Conservation (phyloP, 805 yeast species). For the Zygosaccharomyces bisporus region DNA sequence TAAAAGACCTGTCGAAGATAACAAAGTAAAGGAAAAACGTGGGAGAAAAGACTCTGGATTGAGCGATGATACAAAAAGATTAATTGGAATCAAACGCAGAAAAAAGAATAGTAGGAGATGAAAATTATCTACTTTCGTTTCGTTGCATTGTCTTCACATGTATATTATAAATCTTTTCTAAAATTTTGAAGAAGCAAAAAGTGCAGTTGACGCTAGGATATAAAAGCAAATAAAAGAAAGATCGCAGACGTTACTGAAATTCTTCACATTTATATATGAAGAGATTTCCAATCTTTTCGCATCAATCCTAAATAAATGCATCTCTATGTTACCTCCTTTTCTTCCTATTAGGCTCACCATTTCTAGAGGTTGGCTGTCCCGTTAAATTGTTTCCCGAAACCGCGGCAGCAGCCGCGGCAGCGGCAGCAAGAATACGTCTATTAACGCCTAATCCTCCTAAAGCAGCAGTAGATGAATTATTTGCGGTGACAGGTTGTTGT, state of each 20-base stretch:
- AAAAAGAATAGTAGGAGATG: slow-evolving; percentile 47
- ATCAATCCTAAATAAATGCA: background rate
- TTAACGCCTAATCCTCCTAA: slow-evolving; percentile 36
- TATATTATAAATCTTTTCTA: slow-evolving; percentile 4
- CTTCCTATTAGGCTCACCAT: slow-evolving; percentile 29
- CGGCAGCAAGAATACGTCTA: slow-evolving; percentile 37
- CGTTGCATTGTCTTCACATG: background rate
- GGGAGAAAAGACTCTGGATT: slow-evolving; percentile 37
- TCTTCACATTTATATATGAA: too few relatives aligned
- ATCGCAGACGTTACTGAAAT: too few relatives aligned
- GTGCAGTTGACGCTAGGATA: background rate
- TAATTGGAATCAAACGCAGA: slow-evolving; percentile 68
- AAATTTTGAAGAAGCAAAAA: too few relatives aligned
- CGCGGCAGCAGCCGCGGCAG: slow-evolving; percentile 40
- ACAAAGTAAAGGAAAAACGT: slow-evolving; percentile 18
- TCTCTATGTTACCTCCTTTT: slow-evolving; percentile 23
- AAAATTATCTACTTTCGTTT: background rate
- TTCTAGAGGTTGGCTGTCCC: slow-evolving; percentile 18
- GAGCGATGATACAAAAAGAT: slow-evolving; percentile 53
- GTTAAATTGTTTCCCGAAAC: slow-evolving; percentile 29
- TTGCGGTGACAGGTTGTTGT: slow-evolving; percentile 21
- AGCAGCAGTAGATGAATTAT: slow-evolving; percentile 26
- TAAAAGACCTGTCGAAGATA: slow-evolving; percentile 29
- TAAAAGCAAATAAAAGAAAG: too few relatives aligned
- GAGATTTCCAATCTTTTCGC: background rate